Base-by-base conservation (phyloP, 495 filamentous ascomycete species). In the Aspergillus carlsbadensis region DNA sequence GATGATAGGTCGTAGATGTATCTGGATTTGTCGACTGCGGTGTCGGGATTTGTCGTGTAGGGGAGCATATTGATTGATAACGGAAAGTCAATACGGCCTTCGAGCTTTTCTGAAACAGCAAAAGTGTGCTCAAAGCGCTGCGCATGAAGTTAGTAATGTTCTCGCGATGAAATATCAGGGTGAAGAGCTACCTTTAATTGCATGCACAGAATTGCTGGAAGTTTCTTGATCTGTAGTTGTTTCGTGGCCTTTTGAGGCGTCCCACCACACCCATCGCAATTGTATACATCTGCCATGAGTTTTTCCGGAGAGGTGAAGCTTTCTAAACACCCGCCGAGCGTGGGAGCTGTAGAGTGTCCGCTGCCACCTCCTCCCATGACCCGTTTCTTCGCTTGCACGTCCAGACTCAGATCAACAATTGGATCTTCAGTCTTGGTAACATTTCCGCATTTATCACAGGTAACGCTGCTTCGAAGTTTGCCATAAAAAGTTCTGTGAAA, bases 401-500 rank as follows among this genome's bases (percentile, higher is more conserved):
- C 90, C 26, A 96, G 80, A 63, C 85, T 90, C 11, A 96, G 80
- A 61, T 96, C 91, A 52, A 94, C 84, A 66, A 96, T 89, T 11
- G 90, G 90, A 61, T 96, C 90, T 52, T 87, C 78, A 14, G 90
- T 84, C 46, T 86, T 85, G 1, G 88, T 94, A 39, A 85, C 80
- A 63, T 89, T 90, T 54, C 81, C 74, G 68, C 92, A 96, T 62
- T 85, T 84, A 61, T 88, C 84, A 72, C 92, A 96, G 34, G 92
- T 96, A 36, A 93, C 89, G 52, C 84, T 91, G 70, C 85, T 92
- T 49, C 87, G 87, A 7, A 92, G 80, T 67, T 92, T 91, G 36
- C 92, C 92, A 63, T 92, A 92, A 67, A 94, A 96, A 2, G 85
- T 87, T 52, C 88, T 84, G 70, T 96, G 92, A 65, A 96, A 90